Percentiles rank a stretch among this genome's conserved stretches.
Conservation (phyloP, 75 land plant species). For the Sequoiadendron giganteum region DNA sequence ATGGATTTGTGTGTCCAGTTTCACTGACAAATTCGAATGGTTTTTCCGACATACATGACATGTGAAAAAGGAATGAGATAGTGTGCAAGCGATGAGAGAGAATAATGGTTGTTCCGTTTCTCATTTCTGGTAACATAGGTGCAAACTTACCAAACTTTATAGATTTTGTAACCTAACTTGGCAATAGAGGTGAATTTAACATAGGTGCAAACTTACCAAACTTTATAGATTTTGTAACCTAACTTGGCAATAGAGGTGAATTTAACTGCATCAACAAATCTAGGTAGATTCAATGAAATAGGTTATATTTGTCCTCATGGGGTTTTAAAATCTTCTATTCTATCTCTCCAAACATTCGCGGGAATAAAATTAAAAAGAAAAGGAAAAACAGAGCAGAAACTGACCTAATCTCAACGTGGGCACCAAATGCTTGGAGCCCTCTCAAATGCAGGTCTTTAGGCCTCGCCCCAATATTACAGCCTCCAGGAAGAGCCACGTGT, state of each 20-base stretch:
- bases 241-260: too few species aligned
- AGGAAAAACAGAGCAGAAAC: not conserved
- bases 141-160: too few species aligned
- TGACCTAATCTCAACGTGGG: constrained; percentile 53
- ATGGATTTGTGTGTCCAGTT: not conserved
- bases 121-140: too few species aligned
- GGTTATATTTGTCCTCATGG: too few species aligned
- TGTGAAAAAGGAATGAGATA: not conserved
- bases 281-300: too few species aligned
- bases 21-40: not conserved
- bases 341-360: not conserved
- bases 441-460: constrained; percentile 66
- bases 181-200: too few species aligned
- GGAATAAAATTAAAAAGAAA: not conserved
- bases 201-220: too few species aligned
- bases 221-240: too few species aligned
- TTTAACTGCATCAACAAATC: too few species aligned
- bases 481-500: constrained; percentile 66
- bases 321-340: not conserved
- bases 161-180: too few species aligned
- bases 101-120: too few species aligned
- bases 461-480: constrained; percentile 68
- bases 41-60: not conserved
- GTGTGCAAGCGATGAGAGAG: not conserved
- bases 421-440: constrained; percentile 67